phyloP scores from a whole-genome alignment of 257 asterid species.

The Nicotiana paniculata region DNA sequence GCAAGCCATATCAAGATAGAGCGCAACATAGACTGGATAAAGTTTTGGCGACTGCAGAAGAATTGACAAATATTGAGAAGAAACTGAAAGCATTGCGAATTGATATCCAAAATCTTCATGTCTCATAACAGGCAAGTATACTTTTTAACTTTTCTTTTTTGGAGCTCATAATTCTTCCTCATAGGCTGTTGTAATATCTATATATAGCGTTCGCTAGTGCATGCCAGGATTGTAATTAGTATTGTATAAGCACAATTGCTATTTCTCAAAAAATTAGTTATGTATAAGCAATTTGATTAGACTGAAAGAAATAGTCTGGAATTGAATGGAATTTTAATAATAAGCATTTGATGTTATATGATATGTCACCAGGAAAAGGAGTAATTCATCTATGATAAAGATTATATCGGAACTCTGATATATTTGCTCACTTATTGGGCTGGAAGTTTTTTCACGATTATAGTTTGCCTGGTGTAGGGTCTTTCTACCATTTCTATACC shows the following conservation, averaged over 20 bases:
- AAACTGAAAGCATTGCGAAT: conserved; percentile 48
- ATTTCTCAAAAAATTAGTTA: not conserved
- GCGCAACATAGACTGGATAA: conserved; percentile 50
- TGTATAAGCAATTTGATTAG: not conserved
- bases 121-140: conserved; percentile 12
- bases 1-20: conserved; percentile 60
- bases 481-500: not conserved
- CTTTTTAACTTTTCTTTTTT: not conserved
- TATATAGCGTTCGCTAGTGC: not conserved
- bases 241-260: not conserved
- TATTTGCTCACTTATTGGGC: not conserved
- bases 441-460: not conserved
- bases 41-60: conserved; percentile 43
- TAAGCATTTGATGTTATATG: not conserved
- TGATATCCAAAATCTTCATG: conserved; percentile 74
- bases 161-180: not conserved
- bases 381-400: not conserved
- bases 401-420: not conserved
- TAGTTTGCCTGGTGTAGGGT: not conserved
- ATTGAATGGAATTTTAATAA: not conserved
- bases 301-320: not conserved
- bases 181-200: not conserved
- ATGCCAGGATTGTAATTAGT: not conserved
- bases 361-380: not conserved
- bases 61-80: conserved; percentile 42